Percentiles rank a stretch among this genome's conserved stretches.
Conservation (phyloP, 306 rosid species). For the Vigna angularis region DNA sequence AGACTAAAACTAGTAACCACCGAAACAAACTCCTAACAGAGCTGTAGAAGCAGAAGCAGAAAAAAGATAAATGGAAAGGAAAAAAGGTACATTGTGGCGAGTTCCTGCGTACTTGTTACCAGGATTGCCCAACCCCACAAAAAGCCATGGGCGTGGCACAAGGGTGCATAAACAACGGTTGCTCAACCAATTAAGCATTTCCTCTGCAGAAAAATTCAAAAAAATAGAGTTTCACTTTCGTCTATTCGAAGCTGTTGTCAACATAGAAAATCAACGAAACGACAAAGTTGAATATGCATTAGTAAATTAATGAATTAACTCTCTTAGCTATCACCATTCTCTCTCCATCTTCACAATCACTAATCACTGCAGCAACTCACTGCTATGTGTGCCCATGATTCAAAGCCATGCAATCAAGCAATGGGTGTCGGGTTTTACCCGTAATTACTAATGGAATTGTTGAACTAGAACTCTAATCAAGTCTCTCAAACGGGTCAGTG, state of each 20-base stretch:
- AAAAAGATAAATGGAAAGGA: not conserved
- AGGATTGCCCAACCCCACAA: slow-evolving; percentile 90
- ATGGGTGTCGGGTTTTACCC: too few species aligned
- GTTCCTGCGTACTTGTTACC: slow-evolving; percentile 85
- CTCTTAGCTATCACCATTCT: not conserved
- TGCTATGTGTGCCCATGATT: too few species aligned
- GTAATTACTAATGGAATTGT: too few species aligned
- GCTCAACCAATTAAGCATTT: slow-evolving; percentile 57
- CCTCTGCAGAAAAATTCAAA: slow-evolving; percentile 19
- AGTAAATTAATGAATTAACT: not conserved
- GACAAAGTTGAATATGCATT: not conserved
- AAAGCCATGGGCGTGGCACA: slow-evolving; percentile 76
- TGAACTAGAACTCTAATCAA: too few species aligned
- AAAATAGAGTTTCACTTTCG: not conserved
- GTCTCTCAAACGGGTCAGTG: too few species aligned
- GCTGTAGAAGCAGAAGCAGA: not conserved
- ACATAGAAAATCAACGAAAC: not conserved
- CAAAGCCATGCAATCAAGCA: too few species aligned
- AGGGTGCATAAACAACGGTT: slow-evolving; percentile 61
- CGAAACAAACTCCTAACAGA: not conserved
- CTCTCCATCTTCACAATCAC: not conserved
- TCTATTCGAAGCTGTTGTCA: not conserved
- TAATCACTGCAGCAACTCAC: not conserved
- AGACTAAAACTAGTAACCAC: not conserved
- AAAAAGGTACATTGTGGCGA: slow-evolving; percentile 74